Evolutionary conservation across 345 rosid species (phyloP), one percentile per base, ranked within the genome.

Genomic region (Kernera saxatilis): DNA sequence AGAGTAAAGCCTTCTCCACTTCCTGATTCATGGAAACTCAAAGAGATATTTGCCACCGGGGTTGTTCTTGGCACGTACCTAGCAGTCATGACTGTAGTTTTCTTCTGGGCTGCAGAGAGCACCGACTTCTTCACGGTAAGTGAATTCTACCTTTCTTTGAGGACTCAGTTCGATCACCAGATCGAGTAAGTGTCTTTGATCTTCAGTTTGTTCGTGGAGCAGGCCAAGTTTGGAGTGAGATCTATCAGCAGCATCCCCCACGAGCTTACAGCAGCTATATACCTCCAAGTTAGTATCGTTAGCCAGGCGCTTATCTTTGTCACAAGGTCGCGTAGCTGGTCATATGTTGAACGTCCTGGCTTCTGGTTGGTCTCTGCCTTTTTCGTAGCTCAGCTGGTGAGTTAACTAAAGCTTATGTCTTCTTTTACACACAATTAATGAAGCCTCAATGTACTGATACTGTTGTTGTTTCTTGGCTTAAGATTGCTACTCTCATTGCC

Each of bases 231-330:
- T 68, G 89, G 92, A 2, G 97, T 88, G 35, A 82, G 81, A 74
- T 67, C 94, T 25, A 83, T 93, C 41, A 82, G 81, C 14, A 68
- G 83, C 15, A 85, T 48, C 51, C 48, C 54, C 0, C 64, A 82
- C 1, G 87, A 93, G 73, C 88, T 90, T 8, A 86, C 88, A 45
- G 87, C 94, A 11, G 97, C 94, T n/a, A 49, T 93, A 32, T 93
- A 93, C 74, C 94, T 90, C 44, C 98, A 93, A 88, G 98, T 93
- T 52, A 93, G 97, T 73, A 88, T 88, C 15, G 85, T 93, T 50
- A 93, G 98, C 62, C 98, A 93, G 73, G 96, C 97, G 27, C 97
- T 93, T 67, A 93, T 93, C 76, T 93, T 93, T 59, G 98, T 93
- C 15, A 93, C 98, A n/a, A 83, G 97, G 54, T 93, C 98, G 5